phyloP scores from a whole-genome alignment of 306 rosid species.

The Elaeagnus macrophylla region DNA sequence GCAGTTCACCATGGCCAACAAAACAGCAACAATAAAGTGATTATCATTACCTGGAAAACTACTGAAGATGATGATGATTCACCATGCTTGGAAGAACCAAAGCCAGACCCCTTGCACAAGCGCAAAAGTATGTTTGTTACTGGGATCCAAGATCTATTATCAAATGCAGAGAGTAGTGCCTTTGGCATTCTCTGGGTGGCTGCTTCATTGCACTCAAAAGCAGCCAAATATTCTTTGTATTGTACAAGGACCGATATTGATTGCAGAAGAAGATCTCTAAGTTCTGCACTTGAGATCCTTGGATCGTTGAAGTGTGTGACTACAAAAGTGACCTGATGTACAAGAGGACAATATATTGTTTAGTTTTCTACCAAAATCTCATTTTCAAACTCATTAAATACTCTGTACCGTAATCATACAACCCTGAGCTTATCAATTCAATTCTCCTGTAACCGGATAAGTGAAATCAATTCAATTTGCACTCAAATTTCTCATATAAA shows the following conservation, averaged over 20 bases:
- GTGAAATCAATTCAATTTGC: too few relatives aligned
- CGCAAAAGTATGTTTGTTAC: slow-evolving; percentile 37
- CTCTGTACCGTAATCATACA: too few relatives aligned
- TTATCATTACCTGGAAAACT: slow-evolving; percentile 58
- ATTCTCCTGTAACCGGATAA: too few relatives aligned
- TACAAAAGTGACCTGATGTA: not conserved
- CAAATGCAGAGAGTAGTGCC: not conserved
- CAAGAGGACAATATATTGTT: not conserved
- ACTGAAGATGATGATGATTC: slow-evolving; percentile 79
- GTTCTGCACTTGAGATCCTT: not conserved
- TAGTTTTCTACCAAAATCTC: too few relatives aligned
- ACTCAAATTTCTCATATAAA: too few relatives aligned
- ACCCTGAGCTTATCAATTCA: too few relatives aligned
- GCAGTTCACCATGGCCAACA: slow-evolving; percentile 3
- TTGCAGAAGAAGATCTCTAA: not conserved
- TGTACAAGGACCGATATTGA: slow-evolving; percentile 24
- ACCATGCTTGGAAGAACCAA: slow-evolving; percentile 81
- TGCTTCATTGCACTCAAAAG: slow-evolving; percentile 80
- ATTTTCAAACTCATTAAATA: too few relatives aligned
- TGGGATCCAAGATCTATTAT: not conserved
- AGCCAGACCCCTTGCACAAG: slow-evolving; percentile 90
- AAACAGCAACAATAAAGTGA: not conserved
- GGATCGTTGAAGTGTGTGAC: not conserved
- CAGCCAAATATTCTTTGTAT: slow-evolving; percentile 73
- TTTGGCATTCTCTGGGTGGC: slow-evolving; percentile 32